These are phyloP conservation scores for Daldinia decipiens DNA, from an alignment of 495 filamentous ascomycete genomes.

Conservation along the genomic window DNA sequence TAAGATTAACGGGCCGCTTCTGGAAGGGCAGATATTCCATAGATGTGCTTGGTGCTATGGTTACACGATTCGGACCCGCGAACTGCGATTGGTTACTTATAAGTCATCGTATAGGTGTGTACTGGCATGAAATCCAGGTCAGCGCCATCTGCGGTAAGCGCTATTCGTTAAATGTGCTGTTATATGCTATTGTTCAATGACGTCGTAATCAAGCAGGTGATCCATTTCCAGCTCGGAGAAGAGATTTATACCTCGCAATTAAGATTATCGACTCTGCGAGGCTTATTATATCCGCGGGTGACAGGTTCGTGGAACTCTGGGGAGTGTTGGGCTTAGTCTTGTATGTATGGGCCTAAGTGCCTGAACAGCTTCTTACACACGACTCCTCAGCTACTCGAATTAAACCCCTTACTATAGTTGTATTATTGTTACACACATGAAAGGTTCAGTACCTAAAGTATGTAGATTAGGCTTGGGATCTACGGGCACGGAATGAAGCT, in stretches of 20 bases:
- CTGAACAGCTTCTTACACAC: constrained; percentile 12
- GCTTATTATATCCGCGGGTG: neutral
- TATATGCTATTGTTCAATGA: constrained; percentile 14
- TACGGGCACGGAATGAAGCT: neutral
- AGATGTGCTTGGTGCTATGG: neutral
- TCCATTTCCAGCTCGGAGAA: constrained; percentile 16
- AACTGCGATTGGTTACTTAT: constrained; percentile 11
- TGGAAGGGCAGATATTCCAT: constrained; percentile 1
- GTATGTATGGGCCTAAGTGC: constrained; percentile 12
- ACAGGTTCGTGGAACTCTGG: constrained; percentile 2
- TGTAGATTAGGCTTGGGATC: neutral
- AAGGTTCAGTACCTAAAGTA: neutral
- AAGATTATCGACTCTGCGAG: constrained; percentile 23
- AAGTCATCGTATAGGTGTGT: constrained; percentile 2
- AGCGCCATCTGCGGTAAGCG: constrained; percentile 34
- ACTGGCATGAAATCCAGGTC: constrained; percentile 4
- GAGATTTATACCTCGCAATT: constrained; percentile 24
- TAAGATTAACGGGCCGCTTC: constrained; percentile 11
- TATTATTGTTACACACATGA: neutral
- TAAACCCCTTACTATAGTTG: neutral
- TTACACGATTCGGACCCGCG: constrained; percentile 1
- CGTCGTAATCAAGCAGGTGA: constrained; percentile 25
- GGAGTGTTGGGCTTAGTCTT: constrained; percentile 7
- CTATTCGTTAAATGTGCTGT: constrained; percentile 13
- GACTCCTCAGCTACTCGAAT: constrained; percentile 5